phyloP scores from a whole-genome alignment of 257 asterid genomes.

The Solanum tacnaense region DNA sequence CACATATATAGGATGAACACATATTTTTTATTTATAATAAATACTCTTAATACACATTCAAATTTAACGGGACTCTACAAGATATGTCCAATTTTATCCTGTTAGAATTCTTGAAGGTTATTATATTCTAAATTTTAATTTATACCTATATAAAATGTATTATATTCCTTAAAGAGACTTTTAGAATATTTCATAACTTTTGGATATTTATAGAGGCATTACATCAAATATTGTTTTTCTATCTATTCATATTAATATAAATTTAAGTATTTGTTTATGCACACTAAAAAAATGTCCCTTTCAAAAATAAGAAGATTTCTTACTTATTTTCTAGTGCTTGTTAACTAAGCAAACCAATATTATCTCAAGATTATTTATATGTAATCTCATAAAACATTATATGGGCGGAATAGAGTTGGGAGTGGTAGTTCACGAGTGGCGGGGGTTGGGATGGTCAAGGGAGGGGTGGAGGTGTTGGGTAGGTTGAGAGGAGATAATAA shows the following conservation, averaged over 20 bases:
- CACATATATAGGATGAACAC: not conserved
- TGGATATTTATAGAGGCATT: not conserved
- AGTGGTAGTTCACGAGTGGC: no score
- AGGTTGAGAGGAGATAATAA: not conserved
- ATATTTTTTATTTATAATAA: no score
- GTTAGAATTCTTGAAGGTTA: no score
- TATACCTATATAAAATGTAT: no score
- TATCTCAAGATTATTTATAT: not conserved
- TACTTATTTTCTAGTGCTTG: not conserved
- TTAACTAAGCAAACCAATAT: no score
- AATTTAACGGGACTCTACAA: no score
- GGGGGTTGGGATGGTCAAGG: not conserved
- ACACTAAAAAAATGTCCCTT: no score
- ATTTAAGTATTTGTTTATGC: not conserved
- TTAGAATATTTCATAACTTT: not conserved
- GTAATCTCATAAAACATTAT: not conserved
- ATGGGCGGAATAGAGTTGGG: not conserved
- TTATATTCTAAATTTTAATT: no score
- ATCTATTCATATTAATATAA: no score
- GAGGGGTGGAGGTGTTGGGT: not conserved
- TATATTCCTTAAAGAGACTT: no score
- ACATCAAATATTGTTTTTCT: not conserved
- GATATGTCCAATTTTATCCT: accelerated
- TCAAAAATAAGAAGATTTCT: no score
- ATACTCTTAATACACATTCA: no score